phyloP scores from a whole-genome alignment of 2,329 filamentous ascomycete genomes.

The Cladorrhinum sp. region DNA sequence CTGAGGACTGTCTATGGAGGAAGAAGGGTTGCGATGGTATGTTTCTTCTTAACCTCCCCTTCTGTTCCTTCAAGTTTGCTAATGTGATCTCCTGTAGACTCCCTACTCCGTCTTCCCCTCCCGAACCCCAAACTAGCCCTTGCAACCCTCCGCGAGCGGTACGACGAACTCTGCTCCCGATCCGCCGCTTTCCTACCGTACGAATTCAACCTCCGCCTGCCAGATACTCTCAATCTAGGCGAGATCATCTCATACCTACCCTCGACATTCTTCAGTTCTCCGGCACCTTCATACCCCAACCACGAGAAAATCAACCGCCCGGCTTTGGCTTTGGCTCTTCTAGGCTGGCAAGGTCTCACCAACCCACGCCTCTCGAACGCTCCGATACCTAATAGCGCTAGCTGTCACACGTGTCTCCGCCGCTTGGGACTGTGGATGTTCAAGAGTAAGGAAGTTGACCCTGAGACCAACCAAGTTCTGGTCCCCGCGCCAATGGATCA shows the following conservation, averaged over 20 bases:
- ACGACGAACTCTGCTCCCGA: conserved; percentile 58
- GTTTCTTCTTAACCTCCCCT: conserved; percentile 15
- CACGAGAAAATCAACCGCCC: conserved; percentile 58
- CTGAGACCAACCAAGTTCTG: conserved; percentile 48
- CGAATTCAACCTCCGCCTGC: conserved; percentile 58
- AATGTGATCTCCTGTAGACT: conserved; percentile 40
- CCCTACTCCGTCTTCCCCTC: conserved; percentile 60
- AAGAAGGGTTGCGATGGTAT: conserved; percentile 82
- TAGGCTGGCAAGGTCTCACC: conserved; percentile 71
- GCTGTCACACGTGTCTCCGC: conserved; percentile 82
- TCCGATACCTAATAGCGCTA: conserved; percentile 67
- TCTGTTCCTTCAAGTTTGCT: neutral
- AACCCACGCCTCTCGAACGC: conserved; percentile 44
- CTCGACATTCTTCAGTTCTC: conserved; percentile 50
- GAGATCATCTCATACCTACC: conserved; percentile 49
- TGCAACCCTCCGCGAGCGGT: conserved; percentile 58
- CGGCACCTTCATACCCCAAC: conserved; percentile 23
- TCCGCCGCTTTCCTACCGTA: conserved; percentile 56
- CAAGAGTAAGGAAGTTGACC: conserved; percentile 66
- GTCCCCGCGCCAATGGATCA: conserved; percentile 61
- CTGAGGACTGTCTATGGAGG: conserved; percentile 81
- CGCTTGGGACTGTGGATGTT: conserved; percentile 94
- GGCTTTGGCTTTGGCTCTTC: conserved; percentile 66
- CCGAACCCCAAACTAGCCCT: conserved; percentile 60
- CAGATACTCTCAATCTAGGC: conserved; percentile 51